A percentile compares a stretch with the other conserved stretches of the same genome.
Evolutionary conservation across 2,329 filamentous ascomycete species (phyloP).

Genomic region (Chaetomium sp.): DNA sequence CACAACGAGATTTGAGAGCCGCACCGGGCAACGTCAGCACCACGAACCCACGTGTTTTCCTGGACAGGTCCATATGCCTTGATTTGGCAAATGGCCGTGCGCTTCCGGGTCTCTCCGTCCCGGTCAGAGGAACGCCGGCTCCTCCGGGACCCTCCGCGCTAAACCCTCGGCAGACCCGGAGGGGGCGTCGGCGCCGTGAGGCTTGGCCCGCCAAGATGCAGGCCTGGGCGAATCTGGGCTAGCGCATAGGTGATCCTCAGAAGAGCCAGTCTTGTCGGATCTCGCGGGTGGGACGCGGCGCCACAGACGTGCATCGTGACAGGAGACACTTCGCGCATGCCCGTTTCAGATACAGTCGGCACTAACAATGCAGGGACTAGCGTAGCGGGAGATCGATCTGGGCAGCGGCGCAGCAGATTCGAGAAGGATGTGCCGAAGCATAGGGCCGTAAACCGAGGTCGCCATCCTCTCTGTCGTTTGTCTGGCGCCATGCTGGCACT

Average conservation of each 20-base stretch:
- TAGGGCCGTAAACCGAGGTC: conserved; percentile 21
- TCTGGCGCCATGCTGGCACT: neutral
- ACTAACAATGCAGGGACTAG: conserved; percentile 8
- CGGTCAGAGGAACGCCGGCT: conserved; percentile 3
- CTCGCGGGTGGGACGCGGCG: conserved; percentile 15
- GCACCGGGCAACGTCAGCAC: neutral
- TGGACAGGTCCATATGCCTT: neutral
- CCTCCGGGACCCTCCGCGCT: conserved; percentile 4
- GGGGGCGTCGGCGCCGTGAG: conserved; percentile 14
- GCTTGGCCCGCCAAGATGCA: conserved; percentile 24
- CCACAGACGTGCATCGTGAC: conserved; percentile 22
- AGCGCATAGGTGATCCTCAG: conserved; percentile 23
- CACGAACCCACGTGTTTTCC: neutral
- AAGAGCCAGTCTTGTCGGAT: conserved; percentile 7
- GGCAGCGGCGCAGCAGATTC: conserved; percentile 11
- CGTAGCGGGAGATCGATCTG: conserved; percentile 18
- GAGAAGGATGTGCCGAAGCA: conserved; percentile 14
- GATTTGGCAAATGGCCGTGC: conserved; percentile 14
- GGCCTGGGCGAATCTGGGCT: conserved; percentile 25
- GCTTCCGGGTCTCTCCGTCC: conserved; percentile 14
- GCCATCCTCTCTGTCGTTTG: neutral
- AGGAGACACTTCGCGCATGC: conserved; percentile 15
- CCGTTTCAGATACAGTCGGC: conserved; percentile 18
- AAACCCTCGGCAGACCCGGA: conserved; percentile 15
- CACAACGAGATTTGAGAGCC: conserved; percentile 12